Base-by-base conservation (phyloP, 371 early-diverging fungal genomes). In the Mortierella sp. region DNA sequence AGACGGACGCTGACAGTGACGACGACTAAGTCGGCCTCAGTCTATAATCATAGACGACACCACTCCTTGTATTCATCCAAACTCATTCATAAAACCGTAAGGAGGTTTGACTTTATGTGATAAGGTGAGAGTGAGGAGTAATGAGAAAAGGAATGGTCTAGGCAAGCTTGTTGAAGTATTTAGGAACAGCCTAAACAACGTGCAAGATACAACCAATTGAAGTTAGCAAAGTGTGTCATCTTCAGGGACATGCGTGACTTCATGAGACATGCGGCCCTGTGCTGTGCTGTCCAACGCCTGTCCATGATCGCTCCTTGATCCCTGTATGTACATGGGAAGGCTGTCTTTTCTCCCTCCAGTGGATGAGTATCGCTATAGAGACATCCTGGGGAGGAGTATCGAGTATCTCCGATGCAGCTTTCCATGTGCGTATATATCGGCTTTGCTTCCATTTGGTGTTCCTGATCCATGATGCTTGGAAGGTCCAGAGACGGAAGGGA, bases 81-180 rank as follows among this genome's bases (percentile, higher is more conserved):
- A 59, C 39, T 5, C 16, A 24, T 16, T 55, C 7, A 58, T 49
- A 41, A n/a, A 41, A 17, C 3, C 6, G n/a, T 6, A 19, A 29
- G 31, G 21, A 51, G 29, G 13, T 7, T 34, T 34, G 34, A 10
- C 34, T 34, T 34, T 10, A 34, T 34, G 10, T 34, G 52, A 16
- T 27, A 22, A 55, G 3, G 50, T 34, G 41, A 25, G 22, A 39
- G 31, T 39, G 43, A 9, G 14, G 46, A 22, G 41, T 10, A 41
- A 45, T 45, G 50, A 43, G 45, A 14, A 28, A 49, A 27, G 29
- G 45, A 37, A 46, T 40, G 52, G 24, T 67, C 59, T 67, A 68
- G 29, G 53, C 76, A 46, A 74, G 68, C 60, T 67, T 74, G 64
- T 0, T 19, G 48, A 48, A 67, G 68, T 63, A 74, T 63, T 74